Conservation (phyloP, 306 rosid species). For the Ceratonia siliqua region DNA sequence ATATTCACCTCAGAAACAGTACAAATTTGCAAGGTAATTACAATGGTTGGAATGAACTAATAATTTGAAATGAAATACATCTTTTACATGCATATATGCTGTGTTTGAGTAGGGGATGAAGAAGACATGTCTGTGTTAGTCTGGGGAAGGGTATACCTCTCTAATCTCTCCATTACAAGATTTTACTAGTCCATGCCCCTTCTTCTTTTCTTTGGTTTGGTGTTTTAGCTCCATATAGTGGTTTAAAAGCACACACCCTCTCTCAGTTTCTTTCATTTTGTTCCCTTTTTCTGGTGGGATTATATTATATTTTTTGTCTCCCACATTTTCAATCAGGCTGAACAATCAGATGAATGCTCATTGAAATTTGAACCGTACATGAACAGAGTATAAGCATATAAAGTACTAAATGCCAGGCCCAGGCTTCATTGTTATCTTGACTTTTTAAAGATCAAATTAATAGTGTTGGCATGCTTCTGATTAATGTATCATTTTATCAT, state of each 20-base stretch:
- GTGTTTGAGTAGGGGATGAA: too few relatives aligned
- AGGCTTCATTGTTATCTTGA: neutral
- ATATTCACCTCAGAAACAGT: too few relatives aligned
- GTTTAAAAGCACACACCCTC: neutral
- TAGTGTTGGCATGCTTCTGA: neutral
- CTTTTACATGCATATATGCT: too few relatives aligned
- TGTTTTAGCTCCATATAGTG: neutral
- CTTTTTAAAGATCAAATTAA: neutral
- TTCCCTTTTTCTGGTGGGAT: neutral
- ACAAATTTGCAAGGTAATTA: too few relatives aligned
- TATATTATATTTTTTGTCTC: too few relatives aligned
- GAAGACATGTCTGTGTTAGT: neutral
- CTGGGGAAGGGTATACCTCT: neutral
- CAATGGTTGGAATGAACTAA: too few relatives aligned
- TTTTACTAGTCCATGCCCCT: neutral
- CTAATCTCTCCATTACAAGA: neutral
- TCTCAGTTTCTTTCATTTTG: neutral
- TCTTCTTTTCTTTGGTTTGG: neutral
- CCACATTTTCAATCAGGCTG: too few relatives aligned
- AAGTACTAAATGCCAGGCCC: neutral
- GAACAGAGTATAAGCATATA: neutral
- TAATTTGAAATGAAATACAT: too few relatives aligned
- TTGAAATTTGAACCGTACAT: neutral
- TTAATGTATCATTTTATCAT: too few relatives aligned
- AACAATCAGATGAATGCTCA: neutral